These are phyloP conservation scores for Diaporthe vexans DNA, from an alignment of 2,329 filamentous ascomycete species.

Conservation along the genomic window DNA sequence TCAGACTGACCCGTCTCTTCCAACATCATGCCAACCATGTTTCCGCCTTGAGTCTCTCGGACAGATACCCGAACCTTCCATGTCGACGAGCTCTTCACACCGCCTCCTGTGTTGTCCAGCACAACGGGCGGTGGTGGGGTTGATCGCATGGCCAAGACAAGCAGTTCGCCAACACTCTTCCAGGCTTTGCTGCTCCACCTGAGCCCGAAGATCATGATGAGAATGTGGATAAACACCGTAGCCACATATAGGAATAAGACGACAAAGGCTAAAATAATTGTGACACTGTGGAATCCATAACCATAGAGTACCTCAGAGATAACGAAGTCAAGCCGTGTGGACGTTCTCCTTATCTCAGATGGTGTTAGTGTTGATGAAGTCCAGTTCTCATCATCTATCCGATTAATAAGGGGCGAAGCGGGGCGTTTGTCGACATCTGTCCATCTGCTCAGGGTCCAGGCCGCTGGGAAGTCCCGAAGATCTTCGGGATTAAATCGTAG, in stretches of 20 bases:
- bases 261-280: neutral
- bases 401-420: neutral
- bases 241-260: neutral
- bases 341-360: neutral
- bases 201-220: neutral
- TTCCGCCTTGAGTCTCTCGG: neutral
- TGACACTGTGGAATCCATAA: neutral
- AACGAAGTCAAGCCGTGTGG: neutral
- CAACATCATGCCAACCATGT: neutral
- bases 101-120: neutral
- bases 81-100: neutral
- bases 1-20: too few species aligned
- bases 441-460: neutral
- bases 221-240: neutral
- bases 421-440: neutral
- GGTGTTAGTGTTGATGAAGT: neutral
- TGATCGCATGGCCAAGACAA: neutral
- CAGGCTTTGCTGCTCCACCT: constrained; percentile 1
- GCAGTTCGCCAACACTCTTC: neutral
- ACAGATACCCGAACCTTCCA: neutral
- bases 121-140: neutral
- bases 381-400: neutral
- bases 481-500: too few species aligned
- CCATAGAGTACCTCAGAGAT: neutral
- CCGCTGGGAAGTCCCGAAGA: too few species aligned